phyloP scores from a whole-genome alignment of 306 rosid species.

The Medicago ruthenica region DNA sequence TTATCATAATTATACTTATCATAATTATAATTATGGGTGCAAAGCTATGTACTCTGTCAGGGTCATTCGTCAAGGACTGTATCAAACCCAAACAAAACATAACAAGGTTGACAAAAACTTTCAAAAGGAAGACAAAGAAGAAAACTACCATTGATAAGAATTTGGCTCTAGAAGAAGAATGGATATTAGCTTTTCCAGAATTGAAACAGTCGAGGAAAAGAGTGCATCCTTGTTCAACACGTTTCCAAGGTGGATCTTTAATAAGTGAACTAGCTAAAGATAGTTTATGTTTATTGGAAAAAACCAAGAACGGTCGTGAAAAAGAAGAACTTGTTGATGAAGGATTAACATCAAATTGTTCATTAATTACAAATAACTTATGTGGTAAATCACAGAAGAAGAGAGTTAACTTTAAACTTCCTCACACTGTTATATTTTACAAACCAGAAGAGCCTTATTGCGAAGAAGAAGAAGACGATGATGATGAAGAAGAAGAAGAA shows the following conservation, averaged over 20 bases:
- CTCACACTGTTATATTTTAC: slow-evolving; percentile 41
- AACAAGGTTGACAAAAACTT: background rate
- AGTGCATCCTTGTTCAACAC: slow-evolving; percentile 44
- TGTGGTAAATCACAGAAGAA: slow-evolving; percentile 36
- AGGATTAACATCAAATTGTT: slow-evolving; percentile 9
- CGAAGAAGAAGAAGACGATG: background rate
- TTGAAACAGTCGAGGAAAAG: slow-evolving; percentile 40
- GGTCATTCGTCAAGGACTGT: background rate
- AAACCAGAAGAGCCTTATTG: slow-evolving; percentile 25
- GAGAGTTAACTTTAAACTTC: slow-evolving; percentile 48
- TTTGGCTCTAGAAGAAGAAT: slow-evolving; percentile 35
- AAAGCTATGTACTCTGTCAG: slow-evolving; percentile 6
- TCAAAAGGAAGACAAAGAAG: slow-evolving; percentile 28
- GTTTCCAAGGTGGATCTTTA: background rate
- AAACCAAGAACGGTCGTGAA: slow-evolving; percentile 24
- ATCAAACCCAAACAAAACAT: slow-evolving; percentile 12
- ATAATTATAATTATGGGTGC: slow-evolving; percentile 43
- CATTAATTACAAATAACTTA: slow-evolving; percentile 16
- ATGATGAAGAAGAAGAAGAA: background rate
- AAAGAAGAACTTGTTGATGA: background rate
- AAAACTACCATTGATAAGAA: background rate
- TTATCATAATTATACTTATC: background rate
- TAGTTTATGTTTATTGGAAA: slow-evolving; percentile 47
- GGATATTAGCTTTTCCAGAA: slow-evolving; percentile 39
- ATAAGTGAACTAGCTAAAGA: slow-evolving; percentile 37